phyloP scores from a whole-genome alignment of 2,329 filamentous ascomycete genomes.

The Parascedosporium putredinis region DNA sequence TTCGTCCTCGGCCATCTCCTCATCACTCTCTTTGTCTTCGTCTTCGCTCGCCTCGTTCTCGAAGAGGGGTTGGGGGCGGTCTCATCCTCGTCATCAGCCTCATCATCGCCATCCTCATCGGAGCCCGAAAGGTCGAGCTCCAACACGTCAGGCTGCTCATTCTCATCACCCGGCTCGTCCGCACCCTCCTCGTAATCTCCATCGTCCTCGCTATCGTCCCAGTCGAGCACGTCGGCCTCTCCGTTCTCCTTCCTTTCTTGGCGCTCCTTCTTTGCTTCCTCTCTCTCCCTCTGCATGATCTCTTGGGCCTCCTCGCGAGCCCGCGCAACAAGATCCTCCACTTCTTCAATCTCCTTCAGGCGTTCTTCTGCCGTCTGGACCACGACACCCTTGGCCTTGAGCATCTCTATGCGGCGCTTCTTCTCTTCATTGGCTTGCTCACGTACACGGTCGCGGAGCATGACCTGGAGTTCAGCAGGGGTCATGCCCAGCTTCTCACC shows the following conservation, averaged over 20 bases:
- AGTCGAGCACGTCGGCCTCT: constrained; percentile 39
- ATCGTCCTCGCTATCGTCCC: constrained; percentile 48
- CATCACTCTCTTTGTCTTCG: constrained; percentile 25
- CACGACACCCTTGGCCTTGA: constrained; percentile 69
- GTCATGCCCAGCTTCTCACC: constrained; percentile 50
- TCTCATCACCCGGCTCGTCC: constrained; percentile 22
- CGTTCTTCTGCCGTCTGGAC: constrained; percentile 82
- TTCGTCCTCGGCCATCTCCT: constrained; percentile 21
- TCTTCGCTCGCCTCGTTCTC: constrained; percentile 28
- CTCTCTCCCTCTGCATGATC: constrained; percentile 68
- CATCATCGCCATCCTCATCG: constrained; percentile 25
- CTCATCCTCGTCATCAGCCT: constrained; percentile 22
- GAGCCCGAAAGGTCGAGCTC: constrained; percentile 34
- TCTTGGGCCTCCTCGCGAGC: constrained; percentile 71
- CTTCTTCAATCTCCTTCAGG: constrained; percentile 67
- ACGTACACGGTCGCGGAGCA: constrained; percentile 60
- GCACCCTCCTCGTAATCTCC: constrained; percentile 32
- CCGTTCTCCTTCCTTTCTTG: constrained; percentile 33
- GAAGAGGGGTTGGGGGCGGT: constrained; percentile 20
- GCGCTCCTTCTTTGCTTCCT: constrained; percentile 56
- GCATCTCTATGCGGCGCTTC: constrained; percentile 62
- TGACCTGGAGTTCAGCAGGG: constrained; percentile 55
- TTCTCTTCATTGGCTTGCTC: constrained; percentile 72
- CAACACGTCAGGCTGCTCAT: constrained; percentile 27
- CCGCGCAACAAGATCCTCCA: constrained; percentile 81